Percentiles rank a stretch among this genome's conserved stretches.
Conservation (phyloP, 208 protist species). For the Leishmania mexicana region DNA sequence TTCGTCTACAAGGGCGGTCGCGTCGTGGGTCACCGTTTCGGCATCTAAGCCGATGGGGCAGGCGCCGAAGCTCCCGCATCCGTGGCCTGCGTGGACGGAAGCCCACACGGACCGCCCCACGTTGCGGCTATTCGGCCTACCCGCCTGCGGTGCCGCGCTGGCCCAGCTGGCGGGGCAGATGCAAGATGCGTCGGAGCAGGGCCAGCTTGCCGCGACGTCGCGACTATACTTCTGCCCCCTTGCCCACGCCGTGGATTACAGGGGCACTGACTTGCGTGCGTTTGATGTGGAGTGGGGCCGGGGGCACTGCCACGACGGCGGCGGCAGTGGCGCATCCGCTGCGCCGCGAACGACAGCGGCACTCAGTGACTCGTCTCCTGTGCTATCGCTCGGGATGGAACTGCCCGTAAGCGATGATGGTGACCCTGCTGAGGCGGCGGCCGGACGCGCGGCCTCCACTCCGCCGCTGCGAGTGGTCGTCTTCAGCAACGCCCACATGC, state of each 20-base stretch:
- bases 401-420: background rate
- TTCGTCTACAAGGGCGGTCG: background rate
- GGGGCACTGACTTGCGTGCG: constrained; percentile 45
- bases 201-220: background rate
- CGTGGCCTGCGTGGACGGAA: background rate
- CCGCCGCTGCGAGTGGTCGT: constrained; percentile 35
- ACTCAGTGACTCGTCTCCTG: background rate
- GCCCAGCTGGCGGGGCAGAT: constrained; percentile 12
- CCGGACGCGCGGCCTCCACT: background rate
- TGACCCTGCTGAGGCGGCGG: background rate
- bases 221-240: constrained; percentile 56
- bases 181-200: constrained; percentile 4
- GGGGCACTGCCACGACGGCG: background rate
- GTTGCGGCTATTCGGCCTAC: constrained; percentile 15
- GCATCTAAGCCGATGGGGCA: background rate
- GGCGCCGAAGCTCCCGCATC: background rate
- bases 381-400: constrained; percentile 39
- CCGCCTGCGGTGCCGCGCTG: constrained; percentile 14
- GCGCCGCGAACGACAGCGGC: background rate
- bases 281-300: constrained; percentile 19
- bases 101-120: constrained; percentile 2
- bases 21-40: background rate
- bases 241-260: constrained; percentile 63
- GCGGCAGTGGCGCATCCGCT: background rate
- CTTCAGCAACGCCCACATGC: constrained; percentile 63